Base-by-base conservation (phyloP, 768 basidiomycete genomes). In the Hemileccinum rubropunctum region DNA sequence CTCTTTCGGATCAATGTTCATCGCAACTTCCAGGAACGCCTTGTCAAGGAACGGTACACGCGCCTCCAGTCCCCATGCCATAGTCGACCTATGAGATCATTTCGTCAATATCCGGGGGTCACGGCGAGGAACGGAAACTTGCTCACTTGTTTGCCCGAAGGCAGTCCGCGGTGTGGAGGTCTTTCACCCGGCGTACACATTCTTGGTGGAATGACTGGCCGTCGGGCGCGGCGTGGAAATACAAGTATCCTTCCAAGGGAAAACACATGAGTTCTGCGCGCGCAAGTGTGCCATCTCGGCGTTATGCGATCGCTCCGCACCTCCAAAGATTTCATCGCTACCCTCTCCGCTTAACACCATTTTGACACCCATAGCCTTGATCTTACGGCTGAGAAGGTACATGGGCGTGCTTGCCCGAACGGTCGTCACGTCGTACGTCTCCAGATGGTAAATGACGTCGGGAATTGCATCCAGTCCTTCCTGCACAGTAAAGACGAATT, bases 351-450 rank as follows among this genome's bases (percentile, higher is more conserved):
- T 91, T 32, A 98, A 78, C 14, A 99, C 97, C 97, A 99, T 99
- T 75, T 99, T 99, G 46, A 99, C 97, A 50, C 97, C 97, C 91
- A 93, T 98, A 4, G 97, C 95, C 74, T 98, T 99, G 75, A 99
- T 95, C 74, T 99, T 98, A 42, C 97, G 81, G 66, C 89, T 92
- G 52, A 99, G 82, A 26, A 99, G 84, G 71, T 98, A 98, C 97
- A 99, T 99, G 3, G 97, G 97, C 4, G 95, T 98, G 61, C 89
- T 92, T 9, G 97, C 97, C 42, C 97, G 87, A 42, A 98, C 91
- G 34, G 97, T 99, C 26, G 97, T 99, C 50, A 99, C 97, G 68
- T 99, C 97, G 71, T 92, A 98, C 2, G 97, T 98, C 73, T 99
- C 97, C 32, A 99, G 83, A 64, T 98, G 95, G 70, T 98, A 87